Evolutionary conservation across 2,329 filamentous ascomycete species (phyloP), one percentile per base, ranked within the genome.

Genomic region (Lachnellula willkommii): DNA sequence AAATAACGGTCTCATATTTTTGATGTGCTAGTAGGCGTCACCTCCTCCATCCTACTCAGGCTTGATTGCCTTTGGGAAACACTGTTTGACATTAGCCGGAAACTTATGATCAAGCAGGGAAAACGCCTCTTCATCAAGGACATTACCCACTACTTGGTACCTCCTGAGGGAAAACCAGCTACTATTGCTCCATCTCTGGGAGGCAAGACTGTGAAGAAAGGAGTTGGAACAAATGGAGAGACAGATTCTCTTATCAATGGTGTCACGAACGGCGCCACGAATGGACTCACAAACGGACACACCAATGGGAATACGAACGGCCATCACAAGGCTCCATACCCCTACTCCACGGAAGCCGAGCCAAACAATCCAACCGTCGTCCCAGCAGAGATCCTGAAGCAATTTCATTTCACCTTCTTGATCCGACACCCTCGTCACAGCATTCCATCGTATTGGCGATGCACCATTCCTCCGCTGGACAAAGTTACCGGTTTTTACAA

Each of bases 81-180:
- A 26, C 12, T 14, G 11, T 40, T 12, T 12, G 15, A 20, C n/a
- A 1, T 2, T 37, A 40, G 22, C n/a, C 11, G 20, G 56, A 67
- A 71, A 71, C 73, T 76, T 71, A 79, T 73, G 28, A 69, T 63
- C 68, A 55, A 66, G 68, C 64, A 95, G 89, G 88, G 85, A 67
- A 96, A 95, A 77, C 89, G 93, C 65, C 77, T 95, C 66, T 96
- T 97, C 76, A 94, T 99, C 81, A 99, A 99, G 74, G 94, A 97
- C 72, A 99, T 97, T 76, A 87, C 89, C 54, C 88, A 96, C 74
- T 97, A 97, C 72, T 79, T 96, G 63, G 79, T 95, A 61, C 88
- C 91, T 5, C 89, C 90, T 3, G 77, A 88, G 60, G 78, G 80
- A 47, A 81, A 87, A 66, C 77, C 81, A 14, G 82, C 89, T 50